Conservation (phyloP, 2,329 filamentous ascomycete genomes). For the Neophaeococcomyces mojaviensis region DNA sequence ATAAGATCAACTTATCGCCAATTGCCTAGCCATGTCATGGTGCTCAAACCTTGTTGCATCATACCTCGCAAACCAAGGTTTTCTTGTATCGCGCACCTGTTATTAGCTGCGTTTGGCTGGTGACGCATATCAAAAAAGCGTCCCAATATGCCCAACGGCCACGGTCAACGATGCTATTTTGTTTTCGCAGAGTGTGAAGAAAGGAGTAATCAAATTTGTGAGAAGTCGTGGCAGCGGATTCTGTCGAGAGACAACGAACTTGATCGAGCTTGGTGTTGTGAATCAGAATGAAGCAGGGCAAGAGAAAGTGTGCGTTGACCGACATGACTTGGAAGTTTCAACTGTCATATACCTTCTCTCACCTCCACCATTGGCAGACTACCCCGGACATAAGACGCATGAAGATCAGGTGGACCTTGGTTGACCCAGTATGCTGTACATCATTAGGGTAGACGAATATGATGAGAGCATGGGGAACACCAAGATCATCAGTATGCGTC, state of each 20-base stretch:
- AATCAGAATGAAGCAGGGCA: not conserved
- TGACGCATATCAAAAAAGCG: slow-evolving; percentile 1
- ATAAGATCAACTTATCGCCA: too few species aligned
- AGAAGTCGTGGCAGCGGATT: not conserved
- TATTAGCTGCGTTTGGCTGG: not conserved
- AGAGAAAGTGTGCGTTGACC: slow-evolving; percentile 1
- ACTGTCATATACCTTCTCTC: slow-evolving; percentile 10
- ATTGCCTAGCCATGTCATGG: not conserved
- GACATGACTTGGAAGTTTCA: slow-evolving; percentile 7
- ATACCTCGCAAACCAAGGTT: not conserved
- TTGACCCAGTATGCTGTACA: not conserved
- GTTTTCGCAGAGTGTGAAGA: not conserved
- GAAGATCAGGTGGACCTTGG: slow-evolving; percentile 1
- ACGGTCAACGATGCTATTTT: not conserved
- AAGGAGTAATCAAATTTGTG: not conserved
- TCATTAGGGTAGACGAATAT: slow-evolving; percentile 7
- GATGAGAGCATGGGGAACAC: slow-evolving; percentile 7
- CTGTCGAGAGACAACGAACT: not conserved
- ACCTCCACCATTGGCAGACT: slow-evolving; percentile 1
- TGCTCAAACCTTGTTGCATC: not conserved
- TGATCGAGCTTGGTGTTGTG: not conserved
- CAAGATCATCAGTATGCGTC: slow-evolving; percentile 2
- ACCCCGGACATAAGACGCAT: slow-evolving; percentile 5
- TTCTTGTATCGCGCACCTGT: not conserved
- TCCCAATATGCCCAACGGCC: not conserved